Evolutionary conservation across 2,329 filamentous ascomycete species (phyloP).

Genomic region (Alternaria viburni): DNA sequence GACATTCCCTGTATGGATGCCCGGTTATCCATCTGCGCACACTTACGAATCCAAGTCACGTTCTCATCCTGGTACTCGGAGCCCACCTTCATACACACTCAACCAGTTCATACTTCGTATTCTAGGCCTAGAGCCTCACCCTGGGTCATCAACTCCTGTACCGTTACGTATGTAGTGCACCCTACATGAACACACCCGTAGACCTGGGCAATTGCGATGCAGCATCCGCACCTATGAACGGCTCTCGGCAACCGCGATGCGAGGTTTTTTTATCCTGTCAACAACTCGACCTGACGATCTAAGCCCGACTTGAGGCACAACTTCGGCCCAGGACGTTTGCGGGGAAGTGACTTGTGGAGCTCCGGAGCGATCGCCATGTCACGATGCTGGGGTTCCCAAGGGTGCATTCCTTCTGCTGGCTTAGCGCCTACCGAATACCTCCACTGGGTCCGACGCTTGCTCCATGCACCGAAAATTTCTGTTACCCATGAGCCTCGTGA

Average conservation of each 20-base stretch:
- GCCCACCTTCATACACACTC: not conserved
- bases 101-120: not conserved
- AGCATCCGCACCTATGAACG: not conserved
- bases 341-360: conserved; percentile 17
- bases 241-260: not conserved
- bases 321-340: conserved; percentile 12
- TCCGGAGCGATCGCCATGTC: conserved; percentile 8
- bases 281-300: conserved; percentile 5
- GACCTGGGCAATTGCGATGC: not conserved
- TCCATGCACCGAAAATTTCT: conserved; percentile 13
- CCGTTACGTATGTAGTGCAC: not conserved
- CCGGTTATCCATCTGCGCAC: not conserved
- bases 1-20: not conserved
- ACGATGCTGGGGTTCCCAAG: conserved; percentile 4
- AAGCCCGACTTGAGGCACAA: conserved; percentile 10
- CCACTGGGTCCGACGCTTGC: conserved; percentile 16
- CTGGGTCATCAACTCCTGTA: not conserved
- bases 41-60: not conserved
- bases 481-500: conserved; percentile 12
- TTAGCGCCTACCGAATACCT: conserved; percentile 5
- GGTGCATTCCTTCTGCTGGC: not conserved
- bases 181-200: not conserved
- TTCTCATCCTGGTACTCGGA: not conserved
- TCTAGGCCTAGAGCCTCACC: not conserved
- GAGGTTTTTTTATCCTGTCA: not conserved